phyloP scores from a whole-genome alignment of 441 rosid genomes.

The Rhodomyrtus psidioides region DNA sequence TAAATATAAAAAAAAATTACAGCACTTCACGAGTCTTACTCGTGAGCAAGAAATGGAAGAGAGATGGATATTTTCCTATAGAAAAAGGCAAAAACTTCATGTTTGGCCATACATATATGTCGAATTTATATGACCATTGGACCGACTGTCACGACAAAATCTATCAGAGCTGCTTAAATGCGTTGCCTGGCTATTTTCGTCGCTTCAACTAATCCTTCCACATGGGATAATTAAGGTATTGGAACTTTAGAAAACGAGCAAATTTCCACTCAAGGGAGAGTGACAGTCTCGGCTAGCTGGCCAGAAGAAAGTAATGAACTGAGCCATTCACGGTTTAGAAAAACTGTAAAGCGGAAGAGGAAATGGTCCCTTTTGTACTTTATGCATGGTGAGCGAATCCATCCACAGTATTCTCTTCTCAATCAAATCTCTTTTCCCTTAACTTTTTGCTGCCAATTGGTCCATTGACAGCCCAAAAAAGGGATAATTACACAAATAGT shows the following conservation, averaged over 20 bases:
- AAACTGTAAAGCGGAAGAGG: background rate
- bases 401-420: background rate
- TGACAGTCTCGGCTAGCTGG: background rate
- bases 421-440: background rate
- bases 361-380: background rate
- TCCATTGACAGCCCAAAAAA: background rate
- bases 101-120: background rate
- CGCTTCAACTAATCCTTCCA: background rate
- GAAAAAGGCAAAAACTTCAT: background rate
- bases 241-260: background rate
- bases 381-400: background rate
- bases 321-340: background rate
- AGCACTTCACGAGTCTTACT: background rate
- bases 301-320: background rate
- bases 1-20: background rate
- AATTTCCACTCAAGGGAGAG: background rate
- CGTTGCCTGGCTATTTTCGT: background rate
- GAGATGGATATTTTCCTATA: background rate
- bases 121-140: background rate
- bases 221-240: background rate
- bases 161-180: background rate
- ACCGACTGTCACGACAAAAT: background rate
- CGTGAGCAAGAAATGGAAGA: background rate
- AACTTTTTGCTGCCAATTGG: background rate
- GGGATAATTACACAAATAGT: too few species aligned